Evolutionary conservation across 345 rosid species (phyloP), one percentile per base, ranked within the genome.

Genomic region (Pugionium dolabratum): DNA sequence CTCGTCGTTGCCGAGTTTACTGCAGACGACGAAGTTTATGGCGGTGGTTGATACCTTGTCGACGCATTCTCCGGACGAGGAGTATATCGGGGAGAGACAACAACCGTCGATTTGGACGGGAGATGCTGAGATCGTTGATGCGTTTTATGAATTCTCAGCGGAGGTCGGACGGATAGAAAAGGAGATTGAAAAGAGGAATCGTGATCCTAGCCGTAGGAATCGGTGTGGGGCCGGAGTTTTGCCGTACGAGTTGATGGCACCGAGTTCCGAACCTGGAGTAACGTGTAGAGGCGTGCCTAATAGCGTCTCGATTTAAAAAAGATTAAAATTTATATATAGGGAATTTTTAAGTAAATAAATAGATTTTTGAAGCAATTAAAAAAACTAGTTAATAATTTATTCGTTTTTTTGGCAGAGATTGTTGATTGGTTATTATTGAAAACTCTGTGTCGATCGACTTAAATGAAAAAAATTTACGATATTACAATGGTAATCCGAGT

Each of bases 261-360:
- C 99, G 0, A 91, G 85, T 72, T 95, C 99, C 9, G 96, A 70
- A 2, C 95, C 99, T 0, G 99, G 99, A 0, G 99, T 91, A 30
- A 95, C 99, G 4, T 95, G 98, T 61, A 79, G 95, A 76, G 99
- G 99, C 1, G 88, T 95, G 8, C 99, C 99, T 7, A 95, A 95
- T 62, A 95, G 99, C 54, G 88, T 91, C 9, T 87, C 99, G 0
- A 95, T 91, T 55, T 95, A 81, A 86, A 59, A 9, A 0, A 6
- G n/a, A n/a, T n/a, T n/a, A n/a, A n/a, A 37, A 40, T 40, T 7
- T 6, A 9, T 26, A 6, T 70, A 33, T 39, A 42, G 39, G 26
- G 2, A 18, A 6, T 0, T 1, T 37, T 32, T 37, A 26, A 60
- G 61, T 43, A 43, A n/a, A 54, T 62, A 71, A 28, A 8, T 45